Evolutionary conservation across 2,329 filamentous ascomycete genomes (phyloP).

Genomic region (Hirsutella minnesotensis): DNA sequence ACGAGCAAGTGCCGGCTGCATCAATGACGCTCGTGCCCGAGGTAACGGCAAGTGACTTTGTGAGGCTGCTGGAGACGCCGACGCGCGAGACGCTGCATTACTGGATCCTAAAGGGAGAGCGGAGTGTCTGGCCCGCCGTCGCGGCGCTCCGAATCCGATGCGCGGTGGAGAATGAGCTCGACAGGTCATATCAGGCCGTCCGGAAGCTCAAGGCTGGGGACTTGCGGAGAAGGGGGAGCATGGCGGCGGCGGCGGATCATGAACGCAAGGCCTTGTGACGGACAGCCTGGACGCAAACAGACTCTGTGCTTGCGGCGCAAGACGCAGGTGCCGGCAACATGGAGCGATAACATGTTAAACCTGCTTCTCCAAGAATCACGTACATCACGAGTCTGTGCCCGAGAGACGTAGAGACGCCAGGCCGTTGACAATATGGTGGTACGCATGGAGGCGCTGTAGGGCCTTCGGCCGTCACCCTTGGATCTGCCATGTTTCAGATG

Average conservation of each 20-base stretch:
- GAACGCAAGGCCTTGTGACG: slow-evolving; percentile 1
- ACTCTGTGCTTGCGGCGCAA: too few species aligned
- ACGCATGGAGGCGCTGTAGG: too few species aligned
- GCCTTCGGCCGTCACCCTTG: too few species aligned
- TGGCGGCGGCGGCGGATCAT: slow-evolving; percentile 15
- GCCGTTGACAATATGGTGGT: too few species aligned
- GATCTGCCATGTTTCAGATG: too few species aligned
- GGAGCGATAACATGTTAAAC: too few species aligned
- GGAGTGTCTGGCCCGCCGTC: slow-evolving; percentile 83
- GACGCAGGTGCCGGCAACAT: neutral
- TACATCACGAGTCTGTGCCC: too few species aligned
- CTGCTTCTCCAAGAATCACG: too few species aligned
- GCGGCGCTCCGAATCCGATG: slow-evolving; percentile 72
- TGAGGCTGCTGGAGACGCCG: slow-evolving; percentile 71
- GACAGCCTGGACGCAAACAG: too few species aligned
- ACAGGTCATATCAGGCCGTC: slow-evolving; percentile 72
- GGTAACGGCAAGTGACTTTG: slow-evolving; percentile 60
- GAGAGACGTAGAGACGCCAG: too few species aligned
- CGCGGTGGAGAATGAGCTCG: slow-evolving; percentile 77
- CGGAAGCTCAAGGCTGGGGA: slow-evolving; percentile 47
- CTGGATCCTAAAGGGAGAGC: slow-evolving; percentile 77
- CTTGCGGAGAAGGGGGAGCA: slow-evolving; percentile 32
- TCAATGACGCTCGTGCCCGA: slow-evolving; percentile 75
- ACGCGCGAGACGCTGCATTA: slow-evolving; percentile 64
- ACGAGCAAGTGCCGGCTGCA: slow-evolving; percentile 69